phyloP scores from a whole-genome alignment of 495 filamentous ascomycete species.

The Penicillium mononematosum region DNA sequence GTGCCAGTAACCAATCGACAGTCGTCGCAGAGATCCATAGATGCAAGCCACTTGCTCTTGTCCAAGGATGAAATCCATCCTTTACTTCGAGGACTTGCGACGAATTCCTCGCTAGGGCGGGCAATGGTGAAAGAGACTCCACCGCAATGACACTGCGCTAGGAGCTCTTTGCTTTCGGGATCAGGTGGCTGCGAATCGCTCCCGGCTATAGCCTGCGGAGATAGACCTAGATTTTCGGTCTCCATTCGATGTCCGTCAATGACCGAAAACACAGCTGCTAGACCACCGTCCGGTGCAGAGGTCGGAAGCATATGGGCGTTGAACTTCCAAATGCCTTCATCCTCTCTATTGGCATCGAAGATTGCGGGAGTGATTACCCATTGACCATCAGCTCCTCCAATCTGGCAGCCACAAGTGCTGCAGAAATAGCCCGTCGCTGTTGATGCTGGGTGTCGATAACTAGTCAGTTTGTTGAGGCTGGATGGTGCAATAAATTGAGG shows the following conservation, averaged over 20 bases:
- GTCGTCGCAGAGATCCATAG: conserved; percentile 50
- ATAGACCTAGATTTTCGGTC: conserved; percentile 20
- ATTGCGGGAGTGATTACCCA: conserved; percentile 35
- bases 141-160: conserved; percentile 48
- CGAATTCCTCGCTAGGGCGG: conserved; percentile 29
- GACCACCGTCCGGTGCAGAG: conserved; percentile 47
- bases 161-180: conserved; percentile 18
- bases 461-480: conserved; percentile 25
- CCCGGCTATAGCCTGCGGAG: conserved; percentile 3
- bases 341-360: conserved; percentile 24
- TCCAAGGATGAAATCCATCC: conserved; percentile 44
- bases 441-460: conserved; percentile 32
- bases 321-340: conserved; percentile 33
- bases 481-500: conserved; percentile 33
- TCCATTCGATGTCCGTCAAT: conserved; percentile 26
- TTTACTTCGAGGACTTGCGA: conserved; percentile 28
- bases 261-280: conserved; percentile 35
- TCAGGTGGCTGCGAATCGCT: not conserved
- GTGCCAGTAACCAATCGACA: conserved; percentile 48
- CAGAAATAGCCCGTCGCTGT: conserved; percentile 41
- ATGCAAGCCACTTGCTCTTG: conserved; percentile 40
- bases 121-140: conserved; percentile 46
- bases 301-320: conserved; percentile 43
- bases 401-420: conserved; percentile 41
- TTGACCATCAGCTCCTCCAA: conserved; percentile 29